Evolutionary conservation across 2,329 filamentous ascomycete species (phyloP).

Genomic region (Colletotrichum ledebouriae): DNA sequence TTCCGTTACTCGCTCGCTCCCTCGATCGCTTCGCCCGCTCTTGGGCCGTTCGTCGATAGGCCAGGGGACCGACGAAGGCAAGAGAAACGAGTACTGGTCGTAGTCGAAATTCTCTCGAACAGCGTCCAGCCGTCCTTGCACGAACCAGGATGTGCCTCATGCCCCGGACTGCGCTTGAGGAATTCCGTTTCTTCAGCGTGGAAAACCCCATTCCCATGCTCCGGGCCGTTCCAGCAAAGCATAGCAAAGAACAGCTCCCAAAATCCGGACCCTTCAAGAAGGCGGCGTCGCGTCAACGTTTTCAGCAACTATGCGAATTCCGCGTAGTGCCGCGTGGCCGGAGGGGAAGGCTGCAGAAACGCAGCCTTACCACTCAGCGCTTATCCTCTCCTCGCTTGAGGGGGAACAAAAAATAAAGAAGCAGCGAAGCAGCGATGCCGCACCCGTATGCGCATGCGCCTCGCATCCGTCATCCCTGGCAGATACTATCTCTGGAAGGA

Average conservation of each 20-base stretch:
- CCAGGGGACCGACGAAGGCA: constrained; percentile 3
- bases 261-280: constrained; percentile 21
- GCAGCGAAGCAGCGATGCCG: constrained; percentile 20
- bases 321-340: constrained; percentile 22
- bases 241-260: constrained; percentile 28
- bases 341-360: constrained; percentile 21
- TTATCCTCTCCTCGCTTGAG: constrained; percentile 16
- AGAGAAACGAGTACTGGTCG: constrained; percentile 4
- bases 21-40: constrained; percentile 26
- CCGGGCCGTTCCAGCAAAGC: constrained; percentile 26
- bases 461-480: constrained; percentile 27
- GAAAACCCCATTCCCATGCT: constrained; percentile 29
- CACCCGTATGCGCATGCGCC: constrained; percentile 34
- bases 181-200: constrained; percentile 36
- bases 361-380: constrained; percentile 17
- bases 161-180: constrained; percentile 32
- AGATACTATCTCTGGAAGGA: constrained; percentile 25
- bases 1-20: constrained; percentile 30
- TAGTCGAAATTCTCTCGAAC: constrained; percentile 9
- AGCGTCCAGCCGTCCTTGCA: constrained; percentile 31
- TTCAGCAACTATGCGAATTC: constrained; percentile 18
- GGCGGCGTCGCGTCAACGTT: constrained; percentile 14
- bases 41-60: constrained; percentile 17
- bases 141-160: constrained; percentile 33
- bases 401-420: background rate